A percentile compares a stretch with the other conserved stretches of the same genome.
Evolutionary conservation across 2,329 filamentous ascomycete species (phyloP).

Genomic region (Scedosporium apiospermum): DNA sequence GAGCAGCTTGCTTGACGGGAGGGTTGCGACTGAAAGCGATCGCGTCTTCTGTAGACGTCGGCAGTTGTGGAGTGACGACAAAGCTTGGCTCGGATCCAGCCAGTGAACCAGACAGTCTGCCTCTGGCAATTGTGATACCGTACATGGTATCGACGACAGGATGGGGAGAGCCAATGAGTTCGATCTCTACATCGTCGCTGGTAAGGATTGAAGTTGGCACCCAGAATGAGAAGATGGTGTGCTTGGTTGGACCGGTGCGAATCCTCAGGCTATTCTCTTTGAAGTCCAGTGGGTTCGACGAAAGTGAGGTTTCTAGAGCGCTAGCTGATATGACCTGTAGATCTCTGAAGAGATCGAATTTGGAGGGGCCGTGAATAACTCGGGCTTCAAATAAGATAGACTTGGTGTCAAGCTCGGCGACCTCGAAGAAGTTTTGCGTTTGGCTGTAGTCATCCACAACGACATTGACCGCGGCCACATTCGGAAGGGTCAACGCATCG

Average conservation of each 20-base stretch:
- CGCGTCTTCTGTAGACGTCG: slow-evolving; percentile 12
- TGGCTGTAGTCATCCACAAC: not conserved
- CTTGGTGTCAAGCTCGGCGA: not conserved
- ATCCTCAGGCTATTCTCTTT: not conserved
- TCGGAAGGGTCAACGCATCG: not conserved
- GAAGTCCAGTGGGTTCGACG: not conserved
- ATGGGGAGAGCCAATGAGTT: not conserved
- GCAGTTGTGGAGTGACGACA: not conserved
- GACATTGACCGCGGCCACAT: not conserved
- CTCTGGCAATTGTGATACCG: slow-evolving; percentile 1
- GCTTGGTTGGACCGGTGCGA: not conserved
- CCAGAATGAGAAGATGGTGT: slow-evolving; percentile 1
- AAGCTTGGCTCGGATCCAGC: not conserved
- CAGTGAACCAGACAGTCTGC: not conserved
- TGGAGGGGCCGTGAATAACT: not conserved
- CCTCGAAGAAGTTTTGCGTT: not conserved
- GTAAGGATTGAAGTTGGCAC: not conserved
- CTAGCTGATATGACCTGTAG: not conserved
- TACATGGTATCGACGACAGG: slow-evolving; percentile 1
- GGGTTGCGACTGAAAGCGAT: slow-evolving; percentile 10
- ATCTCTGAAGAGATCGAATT: slow-evolving; percentile 2
- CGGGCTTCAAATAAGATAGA: not conserved
- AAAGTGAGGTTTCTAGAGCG: not conserved
- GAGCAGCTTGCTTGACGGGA: not conserved
- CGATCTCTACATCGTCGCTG: not conserved